These are phyloP conservation scores for Prillingera fragicola DNA, from an alignment of 1,284 basidiomycete genomes.

Conservation along the genomic window DNA sequence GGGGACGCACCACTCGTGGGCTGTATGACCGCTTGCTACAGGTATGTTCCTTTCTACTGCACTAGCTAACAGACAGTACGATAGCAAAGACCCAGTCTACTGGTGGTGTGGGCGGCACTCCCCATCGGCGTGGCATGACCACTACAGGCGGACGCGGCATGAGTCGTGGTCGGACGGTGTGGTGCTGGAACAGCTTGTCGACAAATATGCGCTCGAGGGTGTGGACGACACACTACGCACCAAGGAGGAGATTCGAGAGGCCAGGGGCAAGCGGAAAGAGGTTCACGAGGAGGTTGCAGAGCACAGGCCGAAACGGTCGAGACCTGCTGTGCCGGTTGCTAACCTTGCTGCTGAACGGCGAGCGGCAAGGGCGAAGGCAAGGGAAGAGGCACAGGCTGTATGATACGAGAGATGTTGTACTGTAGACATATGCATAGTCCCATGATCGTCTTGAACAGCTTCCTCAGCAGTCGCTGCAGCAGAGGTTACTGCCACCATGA, in stretches of 20 bases:
- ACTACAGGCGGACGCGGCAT: conserved; percentile 8
- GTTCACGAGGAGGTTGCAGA: conserved; percentile 5
- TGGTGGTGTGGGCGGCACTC: conserved; percentile 8
- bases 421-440: too few species aligned
- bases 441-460: too few species aligned
- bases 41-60: conserved; percentile 4
- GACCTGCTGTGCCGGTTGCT: too few species aligned
- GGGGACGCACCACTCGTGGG: conserved; percentile 7
- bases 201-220: conserved; percentile 8
- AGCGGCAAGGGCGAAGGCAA: too few species aligned
- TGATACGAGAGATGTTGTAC: too few species aligned
- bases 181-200: conserved; percentile 11
- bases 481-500: too few species aligned
- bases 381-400: too few species aligned
- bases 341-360: too few species aligned
- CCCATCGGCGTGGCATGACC: conserved; percentile 16
- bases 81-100: background rate
- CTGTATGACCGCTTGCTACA: conserved; percentile 9
- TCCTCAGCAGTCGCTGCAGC: too few species aligned
- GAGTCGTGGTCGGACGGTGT: conserved; percentile 11
- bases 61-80: background rate
- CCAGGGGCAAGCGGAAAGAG: background rate
- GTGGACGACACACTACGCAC: conserved; percentile 1
- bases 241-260: conserved; percentile 2
- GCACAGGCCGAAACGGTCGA: too few species aligned